These are phyloP conservation scores for Colletotrichum spinosum DNA, from an alignment of 2,329 filamentous ascomycete genomes.

Conservation along the genomic window DNA sequence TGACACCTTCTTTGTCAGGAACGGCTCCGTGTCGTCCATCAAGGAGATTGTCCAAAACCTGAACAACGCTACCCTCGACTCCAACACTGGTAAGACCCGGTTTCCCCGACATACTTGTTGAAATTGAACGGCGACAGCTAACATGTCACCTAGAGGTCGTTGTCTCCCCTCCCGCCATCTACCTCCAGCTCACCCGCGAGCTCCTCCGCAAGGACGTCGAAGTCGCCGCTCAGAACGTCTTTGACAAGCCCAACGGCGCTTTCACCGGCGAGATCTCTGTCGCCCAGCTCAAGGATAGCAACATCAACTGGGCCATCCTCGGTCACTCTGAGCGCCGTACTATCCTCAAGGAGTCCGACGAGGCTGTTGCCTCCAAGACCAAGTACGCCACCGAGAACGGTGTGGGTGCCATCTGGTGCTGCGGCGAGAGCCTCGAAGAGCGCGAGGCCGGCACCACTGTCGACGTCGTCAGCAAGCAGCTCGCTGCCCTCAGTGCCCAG, in stretches of 20 bases:
- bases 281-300: slow-evolving; percentile 87
- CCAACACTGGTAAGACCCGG: slow-evolving; percentile 73
- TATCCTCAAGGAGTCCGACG: slow-evolving; percentile 87
- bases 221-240: slow-evolving; percentile 96
- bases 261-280: slow-evolving; percentile 98
- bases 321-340: slow-evolving; percentile 96
- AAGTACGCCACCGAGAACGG: slow-evolving; percentile 91
- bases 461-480: slow-evolving; percentile 85
- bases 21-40: slow-evolving; percentile 90
- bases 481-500: slow-evolving; percentile 82
- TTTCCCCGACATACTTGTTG: not conserved
- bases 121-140: slow-evolving; percentile 1
- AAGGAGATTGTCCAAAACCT: slow-evolving; percentile 91
- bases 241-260: slow-evolving; percentile 94
- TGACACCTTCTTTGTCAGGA: slow-evolving; percentile 68
- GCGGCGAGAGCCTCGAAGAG: slow-evolving; percentile 94
- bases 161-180: slow-evolving; percentile 89
- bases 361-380: slow-evolving; percentile 91
- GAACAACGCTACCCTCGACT: slow-evolving; percentile 85
- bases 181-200: slow-evolving; percentile 88
- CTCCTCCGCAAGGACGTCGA: slow-evolving; percentile 80
- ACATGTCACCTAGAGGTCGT: slow-evolving; percentile 80
- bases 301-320: slow-evolving; percentile 89
- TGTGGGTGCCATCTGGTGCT: slow-evolving; percentile 93
- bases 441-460: slow-evolving; percentile 88